Evolutionary conservation across 2,329 filamentous ascomycete genomes (phyloP).

Genomic region (Fusarium neocosmosporiellum): DNA sequence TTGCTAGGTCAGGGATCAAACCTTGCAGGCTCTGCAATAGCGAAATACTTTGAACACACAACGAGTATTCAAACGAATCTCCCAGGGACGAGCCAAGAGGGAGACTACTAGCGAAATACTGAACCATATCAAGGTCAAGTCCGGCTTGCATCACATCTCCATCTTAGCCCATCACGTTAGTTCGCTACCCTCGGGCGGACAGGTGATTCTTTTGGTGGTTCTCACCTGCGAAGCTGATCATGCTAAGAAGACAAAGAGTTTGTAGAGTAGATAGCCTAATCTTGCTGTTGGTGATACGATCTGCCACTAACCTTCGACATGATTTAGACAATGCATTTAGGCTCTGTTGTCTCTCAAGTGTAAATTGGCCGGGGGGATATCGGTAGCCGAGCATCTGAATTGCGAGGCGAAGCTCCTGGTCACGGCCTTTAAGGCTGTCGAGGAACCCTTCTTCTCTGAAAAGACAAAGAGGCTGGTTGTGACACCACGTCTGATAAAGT

Average conservation of each 20-base stretch:
- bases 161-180: neutral
- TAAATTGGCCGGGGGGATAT: too few relatives aligned
- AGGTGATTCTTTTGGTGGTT: too few relatives aligned
- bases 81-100: neutral
- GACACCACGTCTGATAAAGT: neutral
- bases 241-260: conserved; percentile 50
- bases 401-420: conserved; percentile 46
- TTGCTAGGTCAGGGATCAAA: neutral
- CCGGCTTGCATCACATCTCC: neutral
- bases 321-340: conserved; percentile 19
- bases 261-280: conserved; percentile 54
- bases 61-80: neutral
- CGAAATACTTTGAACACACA: neutral
- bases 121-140: neutral
- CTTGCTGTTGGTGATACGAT: conserved; percentile 48
- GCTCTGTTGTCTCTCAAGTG: too few relatives aligned
- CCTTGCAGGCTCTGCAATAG: neutral
- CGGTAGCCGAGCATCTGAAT: conserved; percentile 55
- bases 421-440: neutral
- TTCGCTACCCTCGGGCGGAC: too few relatives aligned
- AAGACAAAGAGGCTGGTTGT: neutral
- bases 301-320: conserved; percentile 44
- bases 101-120: neutral
- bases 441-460: neutral
- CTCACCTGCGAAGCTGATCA: conserved; percentile 52